These are phyloP conservation scores for Chrysanthemum makinoi DNA, from an alignment of 129 eudicot genomes.

Conservation along the genomic window DNA sequence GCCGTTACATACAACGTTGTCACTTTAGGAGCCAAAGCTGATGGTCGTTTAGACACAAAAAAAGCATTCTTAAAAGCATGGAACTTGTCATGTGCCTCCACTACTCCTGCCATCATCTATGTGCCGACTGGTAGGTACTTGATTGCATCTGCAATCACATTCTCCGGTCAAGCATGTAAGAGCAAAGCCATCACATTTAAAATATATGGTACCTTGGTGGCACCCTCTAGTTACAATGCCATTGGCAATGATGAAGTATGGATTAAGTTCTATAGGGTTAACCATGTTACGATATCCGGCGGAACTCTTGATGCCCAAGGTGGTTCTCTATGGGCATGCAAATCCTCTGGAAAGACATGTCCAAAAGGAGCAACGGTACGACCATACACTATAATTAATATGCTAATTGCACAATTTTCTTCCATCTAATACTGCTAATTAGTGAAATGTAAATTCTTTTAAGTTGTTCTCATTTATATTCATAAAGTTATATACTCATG, in stretches of 20 bases:
- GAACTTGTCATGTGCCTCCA: slow-evolving; percentile 22
- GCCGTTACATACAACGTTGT: slow-evolving; percentile 26
- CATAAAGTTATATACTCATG: too few relatives aligned
- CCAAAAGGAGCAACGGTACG: slow-evolving; percentile 63
- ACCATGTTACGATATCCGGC: slow-evolving; percentile 53
- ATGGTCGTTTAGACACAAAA: slow-evolving; percentile 22
- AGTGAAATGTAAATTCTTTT: too few relatives aligned
- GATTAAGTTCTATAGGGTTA: slow-evolving; percentile 48
- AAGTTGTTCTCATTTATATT: too few relatives aligned
- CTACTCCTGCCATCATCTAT: slow-evolving; percentile 14
- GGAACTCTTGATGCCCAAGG: slow-evolving; percentile 63
- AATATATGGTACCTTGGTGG: slow-evolving; percentile 29
- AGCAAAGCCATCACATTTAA: slow-evolving; percentile 19
- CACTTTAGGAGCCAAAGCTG: slow-evolving; percentile 24
- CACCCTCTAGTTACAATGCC: slow-evolving; percentile 21
- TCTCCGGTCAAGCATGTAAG: slow-evolving; percentile 29
- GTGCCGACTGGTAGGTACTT: slow-evolving; percentile 29
- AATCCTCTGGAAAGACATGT: slow-evolving; percentile 47
- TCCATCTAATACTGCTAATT: neutral
- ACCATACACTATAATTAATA: neutral
- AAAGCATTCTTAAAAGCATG: slow-evolving; percentile 28
- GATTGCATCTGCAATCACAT: slow-evolving; percentile 21
- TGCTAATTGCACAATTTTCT: neutral
- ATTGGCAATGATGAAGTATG: slow-evolving; percentile 42
- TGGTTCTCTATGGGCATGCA: slow-evolving; percentile 50